Evolutionary conservation across 1,139 yeast genomes (phyloP).

Genomic region (Sugiyamaella sp.): DNA sequence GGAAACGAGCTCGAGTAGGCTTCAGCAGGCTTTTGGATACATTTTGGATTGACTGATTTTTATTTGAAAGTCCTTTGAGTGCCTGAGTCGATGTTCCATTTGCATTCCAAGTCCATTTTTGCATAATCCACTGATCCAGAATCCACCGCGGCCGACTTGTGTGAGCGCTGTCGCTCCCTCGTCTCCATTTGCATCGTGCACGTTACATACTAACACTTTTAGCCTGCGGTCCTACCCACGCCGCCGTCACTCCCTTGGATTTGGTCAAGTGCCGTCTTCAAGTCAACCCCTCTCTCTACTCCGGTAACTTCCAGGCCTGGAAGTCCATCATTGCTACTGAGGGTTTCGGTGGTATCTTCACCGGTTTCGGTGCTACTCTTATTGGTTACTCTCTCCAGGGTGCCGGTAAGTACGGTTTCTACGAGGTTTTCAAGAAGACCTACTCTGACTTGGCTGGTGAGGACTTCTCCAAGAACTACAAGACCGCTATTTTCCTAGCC

Average conservation of each 20-base stretch:
- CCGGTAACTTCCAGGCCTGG: slow-evolving; percentile 79
- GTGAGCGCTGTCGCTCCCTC: no score
- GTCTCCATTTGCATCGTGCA: slow-evolving; percentile 45
- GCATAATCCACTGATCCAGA: no score
- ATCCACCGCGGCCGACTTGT: no score
- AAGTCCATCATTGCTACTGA: slow-evolving; percentile 67
- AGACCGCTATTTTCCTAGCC: slow-evolving; percentile 72
- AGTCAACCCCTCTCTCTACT: slow-evolving; percentile 72
- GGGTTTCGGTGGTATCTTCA: slow-evolving; percentile 73
- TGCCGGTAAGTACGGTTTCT: slow-evolving; percentile 94
- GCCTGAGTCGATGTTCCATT: no score
- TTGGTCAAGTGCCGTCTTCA: slow-evolving; percentile 91
- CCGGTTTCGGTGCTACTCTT: slow-evolving; percentile 89
- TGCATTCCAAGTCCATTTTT: no score
- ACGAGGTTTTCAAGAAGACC: slow-evolving; percentile 81
- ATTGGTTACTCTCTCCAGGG: slow-evolving; percentile 94
- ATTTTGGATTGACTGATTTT: no score
- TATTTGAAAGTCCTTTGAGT: no score
- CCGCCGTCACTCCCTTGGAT: slow-evolving; percentile 89
- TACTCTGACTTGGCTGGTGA: slow-evolving; percentile 72
- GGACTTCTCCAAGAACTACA: slow-evolving; percentile 61
- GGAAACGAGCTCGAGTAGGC: no score
- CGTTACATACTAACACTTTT: slow-evolving; percentile 39
- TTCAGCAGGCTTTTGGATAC: no score
- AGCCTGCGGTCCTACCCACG: slow-evolving; percentile 97